phyloP scores from a whole-genome alignment of 331 rosid genomes.

The Acacia pycnantha region DNA sequence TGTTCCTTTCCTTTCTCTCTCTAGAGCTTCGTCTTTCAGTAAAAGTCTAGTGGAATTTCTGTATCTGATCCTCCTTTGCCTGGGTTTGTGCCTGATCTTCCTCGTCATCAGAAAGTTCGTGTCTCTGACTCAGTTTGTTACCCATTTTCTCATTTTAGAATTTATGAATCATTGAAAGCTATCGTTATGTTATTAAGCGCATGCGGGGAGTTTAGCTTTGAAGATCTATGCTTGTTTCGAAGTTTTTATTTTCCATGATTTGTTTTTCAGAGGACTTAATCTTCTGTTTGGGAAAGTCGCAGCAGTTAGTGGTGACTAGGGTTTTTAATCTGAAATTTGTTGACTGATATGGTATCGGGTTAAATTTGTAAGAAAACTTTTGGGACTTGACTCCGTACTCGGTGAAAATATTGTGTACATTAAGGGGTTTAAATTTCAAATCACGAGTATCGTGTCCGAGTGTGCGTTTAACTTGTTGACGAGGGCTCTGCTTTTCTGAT shows the following conservation, averaged over 20 bases:
- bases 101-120: slow-evolving; percentile 27
- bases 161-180: not conserved
- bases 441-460: slow-evolving; percentile 11
- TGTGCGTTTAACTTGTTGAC: not conserved
- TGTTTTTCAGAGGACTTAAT: not conserved
- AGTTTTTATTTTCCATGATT: not conserved
- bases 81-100: slow-evolving; percentile 22
- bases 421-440: slow-evolving; percentile 13
- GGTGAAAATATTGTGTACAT: not conserved
- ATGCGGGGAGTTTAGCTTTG: slow-evolving; percentile 15
- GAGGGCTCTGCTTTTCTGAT: not conserved
- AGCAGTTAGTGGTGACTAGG: slow-evolving; percentile 20
- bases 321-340: slow-evolving; percentile 20
- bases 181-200: not conserved
- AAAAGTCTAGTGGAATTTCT: slow-evolving; percentile 36
- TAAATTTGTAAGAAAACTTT: slow-evolving; percentile 15
- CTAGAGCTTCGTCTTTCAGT: slow-evolving; percentile 30
- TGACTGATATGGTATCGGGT: slow-evolving; percentile 16
- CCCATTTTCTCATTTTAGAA: not conserved
- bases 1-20: not conserved
- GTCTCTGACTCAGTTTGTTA: slow-evolving; percentile 20
- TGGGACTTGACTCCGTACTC: slow-evolving; percentile 12
- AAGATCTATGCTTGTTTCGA: slow-evolving; percentile 2
- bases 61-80: slow-evolving; percentile 19
- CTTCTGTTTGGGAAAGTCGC: not conserved